Evolutionary conservation across 2,329 filamentous ascomycete genomes (phyloP), one percentile per base, ranked within the genome.

Genomic region (Penicillium capsulatum): DNA sequence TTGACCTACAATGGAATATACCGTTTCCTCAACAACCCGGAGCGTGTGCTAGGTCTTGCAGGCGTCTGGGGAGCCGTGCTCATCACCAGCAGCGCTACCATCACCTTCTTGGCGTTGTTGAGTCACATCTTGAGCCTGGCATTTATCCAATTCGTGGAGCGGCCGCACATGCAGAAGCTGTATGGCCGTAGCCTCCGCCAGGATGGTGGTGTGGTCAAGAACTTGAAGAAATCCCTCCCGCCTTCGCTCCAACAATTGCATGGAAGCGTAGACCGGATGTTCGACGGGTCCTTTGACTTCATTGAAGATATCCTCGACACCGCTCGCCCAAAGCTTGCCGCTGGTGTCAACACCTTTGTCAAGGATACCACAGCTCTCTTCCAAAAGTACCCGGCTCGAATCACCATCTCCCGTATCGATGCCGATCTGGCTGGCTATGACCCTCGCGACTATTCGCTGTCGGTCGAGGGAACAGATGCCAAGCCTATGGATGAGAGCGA

Each of bases 1-100:
- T 75, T 97, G 46, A 97, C 87, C 1, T 98, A 98, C 67, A 89
- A 85, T 53, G 94, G 91, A 47, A 98, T 98, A 57, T 98, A 98
- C 65, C 88, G 92, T 33, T 98, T 94, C 68, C 74, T 98, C 51
- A 98, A 98, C 70, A 98, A 97, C 59, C 92, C 92, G 0, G 92
- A 98, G 65, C 84, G 91, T 40, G 83, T 97, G 27, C 83, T 98
- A 49, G 92, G 92, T 17, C 82, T 94, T 4, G 91, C 91, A 13
- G 92, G 90, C n/a, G 75, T 96, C 5, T 98, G 91, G 91, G 92
- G 92, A 36, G 82, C 89, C 17, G 91, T 90, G 5, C 77, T 97
- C 34, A 94, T 98, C 57, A 95, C 91, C 0, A 90, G 87, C 76
- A 96, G 86, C 63, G 79, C 81, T 36, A 75, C 86, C 3, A 84